phyloP scores from a whole-genome alignment of 2,329 filamentous ascomycete genomes.

The Fusarium udum region DNA sequence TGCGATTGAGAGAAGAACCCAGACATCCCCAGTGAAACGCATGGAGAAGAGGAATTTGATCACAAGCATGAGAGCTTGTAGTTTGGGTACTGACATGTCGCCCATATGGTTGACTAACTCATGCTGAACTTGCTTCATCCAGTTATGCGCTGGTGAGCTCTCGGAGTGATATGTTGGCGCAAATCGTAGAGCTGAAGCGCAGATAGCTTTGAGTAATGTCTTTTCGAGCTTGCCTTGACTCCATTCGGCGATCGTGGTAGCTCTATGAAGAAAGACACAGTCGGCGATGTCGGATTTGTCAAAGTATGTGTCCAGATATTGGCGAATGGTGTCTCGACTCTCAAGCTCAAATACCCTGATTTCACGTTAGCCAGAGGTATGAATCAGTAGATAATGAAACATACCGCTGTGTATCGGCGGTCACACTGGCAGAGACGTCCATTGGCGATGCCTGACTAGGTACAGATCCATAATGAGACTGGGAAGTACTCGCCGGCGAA shows the following conservation, averaged over 20 bases:
- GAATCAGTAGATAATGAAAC: accelerated
- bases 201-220: conserved; percentile 33
- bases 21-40: conserved; percentile 26
- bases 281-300: conserved; percentile 23
- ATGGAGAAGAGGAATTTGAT: conserved; percentile 26
- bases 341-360: conserved; percentile 25
- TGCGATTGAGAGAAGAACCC: conserved; percentile 38
- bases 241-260: conserved; percentile 40
- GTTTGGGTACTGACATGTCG: conserved; percentile 12
- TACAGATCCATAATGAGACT: conserved; percentile 3
- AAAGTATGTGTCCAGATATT: conserved; percentile 39
- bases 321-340: neutral
- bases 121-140: conserved; percentile 37
- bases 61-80: conserved; percentile 38
- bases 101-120: conserved; percentile 5
- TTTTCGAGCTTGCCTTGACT: conserved; percentile 31
- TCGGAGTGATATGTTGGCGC: neutral
- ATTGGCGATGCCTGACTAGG: neutral
- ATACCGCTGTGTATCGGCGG: neutral
- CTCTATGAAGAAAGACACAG: conserved; percentile 37
- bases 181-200: conserved; percentile 12
- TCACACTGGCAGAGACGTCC: neutral
- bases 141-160: neutral
- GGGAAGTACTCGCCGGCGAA: conserved; percentile 9
- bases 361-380: neutral